Evolutionary conservation across 2,329 filamentous ascomycete species (phyloP).

Genomic region (Rutstroemia sp.): DNA sequence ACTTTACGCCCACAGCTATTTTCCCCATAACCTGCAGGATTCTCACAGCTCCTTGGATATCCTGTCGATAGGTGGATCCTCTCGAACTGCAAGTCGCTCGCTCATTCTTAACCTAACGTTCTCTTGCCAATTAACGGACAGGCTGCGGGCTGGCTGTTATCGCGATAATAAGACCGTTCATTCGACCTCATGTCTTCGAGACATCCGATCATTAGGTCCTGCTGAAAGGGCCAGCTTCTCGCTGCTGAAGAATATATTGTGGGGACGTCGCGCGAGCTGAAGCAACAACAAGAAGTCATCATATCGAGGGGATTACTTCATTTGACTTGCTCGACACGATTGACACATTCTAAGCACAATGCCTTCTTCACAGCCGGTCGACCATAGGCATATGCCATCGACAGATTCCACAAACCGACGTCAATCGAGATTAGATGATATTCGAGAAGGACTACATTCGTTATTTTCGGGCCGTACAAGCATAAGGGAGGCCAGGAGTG

Average conservation of each 20-base stretch:
- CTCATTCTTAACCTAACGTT: slow-evolving; percentile 16
- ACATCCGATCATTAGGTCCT: slow-evolving; percentile 17
- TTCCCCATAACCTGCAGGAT: slow-evolving; percentile 10
- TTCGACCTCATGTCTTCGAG: slow-evolving; percentile 23
- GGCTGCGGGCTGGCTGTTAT: background rate
- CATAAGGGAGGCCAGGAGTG: slow-evolving; percentile 15
- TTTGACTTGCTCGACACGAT: slow-evolving; percentile 10
- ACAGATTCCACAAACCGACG: slow-evolving; percentile 10
- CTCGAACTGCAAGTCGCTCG: background rate
- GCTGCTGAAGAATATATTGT: slow-evolving; percentile 1
- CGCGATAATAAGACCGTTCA: slow-evolving; percentile 10
- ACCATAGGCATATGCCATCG: slow-evolving; percentile 13
- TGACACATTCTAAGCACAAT: slow-evolving; percentile 14
- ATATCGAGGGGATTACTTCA: slow-evolving; percentile 8
- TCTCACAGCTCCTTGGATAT: slow-evolving; percentile 3
- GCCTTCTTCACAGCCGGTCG: slow-evolving; percentile 15
- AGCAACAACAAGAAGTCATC: slow-evolving; percentile 12
- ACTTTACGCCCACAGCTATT: slow-evolving; percentile 8
- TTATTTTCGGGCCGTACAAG: slow-evolving; percentile 25
- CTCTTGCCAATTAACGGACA: slow-evolving; percentile 1
- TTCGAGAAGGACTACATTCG: slow-evolving; percentile 20
- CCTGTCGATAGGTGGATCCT: slow-evolving; percentile 2
- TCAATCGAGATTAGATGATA: slow-evolving; percentile 20
- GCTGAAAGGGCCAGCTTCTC: slow-evolving; percentile 19
- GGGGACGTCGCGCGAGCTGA: slow-evolving; percentile 17